Evolutionary conservation across 352 stramenopile genomes (phyloP).

Genomic region (Halophytophthora polymorphica): DNA sequence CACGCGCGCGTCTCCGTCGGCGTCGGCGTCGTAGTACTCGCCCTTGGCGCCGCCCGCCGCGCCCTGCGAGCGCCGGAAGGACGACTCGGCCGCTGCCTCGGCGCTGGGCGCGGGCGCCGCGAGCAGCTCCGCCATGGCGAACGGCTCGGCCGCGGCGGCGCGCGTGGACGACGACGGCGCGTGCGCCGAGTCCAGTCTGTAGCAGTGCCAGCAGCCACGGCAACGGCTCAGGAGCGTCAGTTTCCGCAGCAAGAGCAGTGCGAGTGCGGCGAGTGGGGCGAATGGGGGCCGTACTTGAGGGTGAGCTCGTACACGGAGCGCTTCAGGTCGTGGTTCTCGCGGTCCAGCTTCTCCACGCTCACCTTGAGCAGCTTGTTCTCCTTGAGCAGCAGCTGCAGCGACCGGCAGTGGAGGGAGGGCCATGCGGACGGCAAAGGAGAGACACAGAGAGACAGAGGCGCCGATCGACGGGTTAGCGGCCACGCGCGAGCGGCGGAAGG

Average conservation of each 20-base stretch:
- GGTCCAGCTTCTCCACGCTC: constrained; percentile 80
- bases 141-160: constrained; percentile 41
- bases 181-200: constrained; percentile 67
- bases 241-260: not conserved
- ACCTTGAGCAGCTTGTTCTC: constrained; percentile 85
- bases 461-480: not conserved
- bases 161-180: constrained; percentile 23
- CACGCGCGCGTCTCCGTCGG: constrained; percentile 57
- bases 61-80: constrained; percentile 34
- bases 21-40: constrained; percentile 53
- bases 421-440: not conserved
- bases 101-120: constrained; percentile 31
- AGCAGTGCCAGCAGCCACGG: not conserved
- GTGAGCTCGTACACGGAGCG: constrained; percentile 89
- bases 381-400: constrained; percentile 59
- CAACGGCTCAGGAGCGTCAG: not conserved
- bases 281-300: constrained; percentile 57
- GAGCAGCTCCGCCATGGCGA: constrained; percentile 70
- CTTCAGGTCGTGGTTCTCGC: constrained; percentile 89
- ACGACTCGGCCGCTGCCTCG: constrained; percentile 31
- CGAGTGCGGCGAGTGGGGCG: not conserved
- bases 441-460: not conserved
- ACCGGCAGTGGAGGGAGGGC: not conserved
- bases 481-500: not conserved
- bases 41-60: constrained; percentile 35